Percentiles rank a stretch among this genome's conserved stretches.
phyloP scores from a whole-genome alignment of 805 yeast genomes.

The Metschnikowia gelsemii region DNA sequence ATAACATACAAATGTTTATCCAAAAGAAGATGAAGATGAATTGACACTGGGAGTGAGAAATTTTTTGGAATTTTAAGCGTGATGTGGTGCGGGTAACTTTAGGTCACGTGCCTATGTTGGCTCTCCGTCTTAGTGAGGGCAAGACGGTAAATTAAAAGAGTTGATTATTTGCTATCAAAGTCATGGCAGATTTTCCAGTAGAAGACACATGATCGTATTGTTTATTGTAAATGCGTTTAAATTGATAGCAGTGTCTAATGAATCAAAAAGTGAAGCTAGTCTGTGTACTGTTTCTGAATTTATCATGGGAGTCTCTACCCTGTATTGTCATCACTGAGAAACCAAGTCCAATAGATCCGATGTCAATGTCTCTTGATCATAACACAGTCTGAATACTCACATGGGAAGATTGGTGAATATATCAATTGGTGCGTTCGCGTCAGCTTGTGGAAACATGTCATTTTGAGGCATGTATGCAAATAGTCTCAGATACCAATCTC shows the following conservation, averaged over 20 bases:
- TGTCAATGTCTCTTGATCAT: no score
- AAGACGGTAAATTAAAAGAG: background rate
- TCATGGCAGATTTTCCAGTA: no score
- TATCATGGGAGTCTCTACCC: no score
- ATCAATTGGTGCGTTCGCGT: slow-evolving; percentile 3
- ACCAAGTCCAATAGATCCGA: no score
- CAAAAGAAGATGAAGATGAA: background rate
- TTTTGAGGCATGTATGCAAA: slow-evolving; percentile 10
- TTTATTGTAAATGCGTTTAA: no score
- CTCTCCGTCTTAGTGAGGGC: background rate
- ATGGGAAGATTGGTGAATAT: slow-evolving; percentile 1
- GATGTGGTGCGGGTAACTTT: slow-evolving; percentile 10
- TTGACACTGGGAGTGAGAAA: background rate
- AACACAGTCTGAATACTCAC: background rate
- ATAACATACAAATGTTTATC: slow-evolving; percentile 17
- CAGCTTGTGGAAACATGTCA: slow-evolving; percentile 3
- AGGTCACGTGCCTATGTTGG: slow-evolving; percentile 3
- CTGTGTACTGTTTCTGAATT: no score
- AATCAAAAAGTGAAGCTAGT: background rate
- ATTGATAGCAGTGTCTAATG: background rate
- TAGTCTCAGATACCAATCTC: slow-evolving; percentile 8
- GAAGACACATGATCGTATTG: no score
- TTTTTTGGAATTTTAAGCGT: slow-evolving; percentile 1
- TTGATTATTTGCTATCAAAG: no score
- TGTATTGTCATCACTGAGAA: no score